phyloP scores from a whole-genome alignment of 352 stramenopile species.

The Globisporangium alternatum region DNA sequence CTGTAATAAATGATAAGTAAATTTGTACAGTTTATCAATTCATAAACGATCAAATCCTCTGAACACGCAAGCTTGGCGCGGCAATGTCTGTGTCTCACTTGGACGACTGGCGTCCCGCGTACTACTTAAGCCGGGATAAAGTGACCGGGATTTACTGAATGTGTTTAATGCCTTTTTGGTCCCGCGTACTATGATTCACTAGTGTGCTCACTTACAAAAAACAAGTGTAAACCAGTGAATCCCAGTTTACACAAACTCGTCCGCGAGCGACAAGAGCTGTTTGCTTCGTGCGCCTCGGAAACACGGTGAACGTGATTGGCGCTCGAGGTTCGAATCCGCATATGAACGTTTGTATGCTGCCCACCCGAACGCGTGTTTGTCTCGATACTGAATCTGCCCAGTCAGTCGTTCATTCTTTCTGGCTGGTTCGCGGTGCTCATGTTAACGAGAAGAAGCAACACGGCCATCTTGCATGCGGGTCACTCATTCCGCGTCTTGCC shows the following conservation, averaged over 20 bases:
- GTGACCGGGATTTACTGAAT: slow-evolving; percentile 16
- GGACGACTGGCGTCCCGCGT: slow-evolving; percentile 20
- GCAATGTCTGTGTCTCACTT: slow-evolving; percentile 7
- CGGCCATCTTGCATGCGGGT: neutral
- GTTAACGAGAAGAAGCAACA: neutral
- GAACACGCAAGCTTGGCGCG: slow-evolving; percentile 11
- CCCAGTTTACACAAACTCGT: slow-evolving; percentile 4
- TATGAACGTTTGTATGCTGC: slow-evolving; percentile 28
- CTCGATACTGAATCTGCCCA: slow-evolving; percentile 1
- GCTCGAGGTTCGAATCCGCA: slow-evolving; percentile 20
- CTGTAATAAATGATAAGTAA: neutral
- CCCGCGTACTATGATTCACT: slow-evolving; percentile 23
- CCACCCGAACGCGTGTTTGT: slow-evolving; percentile 20
- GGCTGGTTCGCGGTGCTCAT: neutral
- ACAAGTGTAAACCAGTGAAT: slow-evolving; percentile 11
- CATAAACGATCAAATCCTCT: slow-evolving; percentile 9
- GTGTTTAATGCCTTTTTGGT: neutral
- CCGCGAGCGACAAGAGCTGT: slow-evolving; percentile 20
- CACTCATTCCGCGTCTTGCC: slow-evolving; percentile 33
- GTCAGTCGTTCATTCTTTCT: neutral
- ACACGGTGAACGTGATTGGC: slow-evolving; percentile 24
- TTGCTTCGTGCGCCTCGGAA: slow-evolving; percentile 1
- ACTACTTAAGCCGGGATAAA: slow-evolving; percentile 20
- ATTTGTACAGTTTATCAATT: neutral
- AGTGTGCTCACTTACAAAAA: neutral